Evolutionary conservation across 352 stramenopile species (phyloP).

Genomic region (Phytophthora podocarpi): DNA sequence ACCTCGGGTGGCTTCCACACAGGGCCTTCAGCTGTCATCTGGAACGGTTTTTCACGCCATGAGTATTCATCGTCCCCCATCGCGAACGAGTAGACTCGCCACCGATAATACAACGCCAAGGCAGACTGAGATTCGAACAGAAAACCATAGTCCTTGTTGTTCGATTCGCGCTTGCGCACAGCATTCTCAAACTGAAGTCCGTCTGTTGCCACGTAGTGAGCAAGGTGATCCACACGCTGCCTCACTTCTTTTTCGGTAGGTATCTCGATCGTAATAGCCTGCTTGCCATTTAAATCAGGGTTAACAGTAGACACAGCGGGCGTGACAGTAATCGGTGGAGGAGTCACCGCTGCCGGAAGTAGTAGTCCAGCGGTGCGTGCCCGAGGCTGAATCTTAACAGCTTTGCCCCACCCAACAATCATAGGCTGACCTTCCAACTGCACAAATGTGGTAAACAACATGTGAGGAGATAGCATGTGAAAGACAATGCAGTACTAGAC

Average conservation of each 20-base stretch:
- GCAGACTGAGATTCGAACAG: slow-evolving; percentile 49
- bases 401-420: slow-evolving; percentile 83
- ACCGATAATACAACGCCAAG: slow-evolving; percentile 69
- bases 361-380: slow-evolving; percentile 6
- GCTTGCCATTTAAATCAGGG: not conserved
- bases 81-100: slow-evolving; percentile 71
- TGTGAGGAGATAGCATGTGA: not conserved
- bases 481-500: not conserved
- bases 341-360: slow-evolving; percentile 11
- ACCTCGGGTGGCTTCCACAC: slow-evolving; percentile 67
- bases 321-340: slow-evolving; percentile 4
- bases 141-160: slow-evolving; percentile 61
- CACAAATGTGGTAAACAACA: slow-evolving; percentile 1
- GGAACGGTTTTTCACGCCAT: slow-evolving; percentile 62
- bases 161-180: slow-evolving; percentile 50
- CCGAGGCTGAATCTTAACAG: slow-evolving; percentile 70
- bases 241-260: slow-evolving; percentile 39
- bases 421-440: slow-evolving; percentile 79
- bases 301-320: not conserved
- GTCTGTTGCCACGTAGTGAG: slow-evolving; percentile 66
- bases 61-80: slow-evolving; percentile 62
- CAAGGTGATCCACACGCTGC: slow-evolving; percentile 53
- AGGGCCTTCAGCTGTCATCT: slow-evolving; percentile 60
- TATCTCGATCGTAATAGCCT: slow-evolving; percentile 44
- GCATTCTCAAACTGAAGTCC: slow-evolving; percentile 72